A percentile compares a stretch with the other conserved stretches of the same genome.
Conservation (phyloP, 2,329 filamentous ascomycete species). For the Ophiocordyceps camponoti-rufipedis region DNA sequence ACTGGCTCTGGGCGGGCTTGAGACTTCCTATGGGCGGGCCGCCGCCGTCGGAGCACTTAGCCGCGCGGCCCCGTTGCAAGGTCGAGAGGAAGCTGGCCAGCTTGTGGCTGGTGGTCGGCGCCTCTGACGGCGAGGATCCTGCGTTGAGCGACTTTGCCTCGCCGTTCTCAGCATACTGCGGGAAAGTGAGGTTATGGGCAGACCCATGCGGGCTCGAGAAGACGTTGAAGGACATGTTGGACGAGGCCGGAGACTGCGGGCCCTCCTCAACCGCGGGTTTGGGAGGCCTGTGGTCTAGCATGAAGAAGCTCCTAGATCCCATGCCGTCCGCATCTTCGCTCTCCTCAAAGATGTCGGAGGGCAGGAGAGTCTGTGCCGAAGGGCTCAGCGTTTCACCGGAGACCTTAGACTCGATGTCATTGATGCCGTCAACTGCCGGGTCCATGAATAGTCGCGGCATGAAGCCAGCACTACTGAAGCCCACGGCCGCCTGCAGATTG, state of each 20-base stretch:
- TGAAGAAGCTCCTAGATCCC: conserved; percentile 12
- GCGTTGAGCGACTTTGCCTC: conserved; percentile 23
- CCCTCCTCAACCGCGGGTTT: conserved; percentile 16
- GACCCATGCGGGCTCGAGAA: conserved; percentile 46
- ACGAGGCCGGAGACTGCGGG: conserved; percentile 43
- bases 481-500: conserved; percentile 29
- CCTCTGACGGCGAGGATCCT: conserved; percentile 20
- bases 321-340: conserved; percentile 40
- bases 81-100: conserved; percentile 37
- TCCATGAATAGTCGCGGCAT: conserved; percentile 34
- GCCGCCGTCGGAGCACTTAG: conserved; percentile 31
- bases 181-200: conserved; percentile 37
- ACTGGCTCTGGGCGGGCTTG: conserved; percentile 58
- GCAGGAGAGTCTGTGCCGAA: conserved; percentile 54
- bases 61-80: conserved; percentile 40
- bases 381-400: conserved; percentile 58
- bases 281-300: conserved; percentile 9
- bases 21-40: conserved; percentile 50
- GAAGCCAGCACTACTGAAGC: conserved; percentile 36
- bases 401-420: conserved; percentile 39
- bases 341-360: conserved; percentile 48
- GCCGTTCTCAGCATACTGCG: conserved; percentile 26
- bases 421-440: conserved; percentile 18
- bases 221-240: conserved; percentile 34
- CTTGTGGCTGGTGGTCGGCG: conserved; percentile 14